Evolutionary conservation across 2,329 filamentous ascomycete species (phyloP).

Genomic region (Aspergillus terreus): DNA sequence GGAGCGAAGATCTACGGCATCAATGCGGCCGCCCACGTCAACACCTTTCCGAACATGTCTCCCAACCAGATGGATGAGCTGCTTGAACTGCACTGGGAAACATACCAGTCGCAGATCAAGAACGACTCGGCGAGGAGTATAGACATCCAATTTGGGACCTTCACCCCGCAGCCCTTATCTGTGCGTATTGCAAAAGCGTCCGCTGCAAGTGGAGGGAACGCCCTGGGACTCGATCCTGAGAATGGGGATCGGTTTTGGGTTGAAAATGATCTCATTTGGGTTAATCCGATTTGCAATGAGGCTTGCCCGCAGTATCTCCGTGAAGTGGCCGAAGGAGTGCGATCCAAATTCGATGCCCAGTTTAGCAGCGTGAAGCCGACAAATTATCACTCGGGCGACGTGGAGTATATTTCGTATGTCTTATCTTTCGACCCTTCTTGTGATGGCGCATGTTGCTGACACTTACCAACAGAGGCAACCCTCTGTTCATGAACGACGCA

Average conservation of each 20-base stretch:
- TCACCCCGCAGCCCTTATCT: conserved; percentile 7
- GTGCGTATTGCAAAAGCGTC: conserved; percentile 4
- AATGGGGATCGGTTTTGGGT: conserved; percentile 11
- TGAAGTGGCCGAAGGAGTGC: conserved; percentile 1
- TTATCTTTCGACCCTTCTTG: background rate
- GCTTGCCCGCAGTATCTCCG: conserved; percentile 6
- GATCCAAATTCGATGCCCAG: background rate
- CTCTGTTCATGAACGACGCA: conserved; percentile 11
- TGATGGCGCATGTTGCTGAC: background rate
- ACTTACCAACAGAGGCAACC: background rate
- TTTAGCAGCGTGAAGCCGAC: conserved; percentile 2
- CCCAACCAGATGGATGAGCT: conserved; percentile 1
- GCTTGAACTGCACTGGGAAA: conserved; percentile 4
- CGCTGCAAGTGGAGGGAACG: conserved; percentile 3
- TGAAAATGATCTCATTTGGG: conserved; percentile 11
- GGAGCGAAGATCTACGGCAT: conserved; percentile 9
- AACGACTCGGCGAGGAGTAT: conserved; percentile 1
- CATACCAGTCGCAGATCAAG: conserved; percentile 6
- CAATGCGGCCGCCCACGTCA: conserved; percentile 8
- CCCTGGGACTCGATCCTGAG: conserved; percentile 6
- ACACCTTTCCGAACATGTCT: conserved; percentile 8
- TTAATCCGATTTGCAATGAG: conserved; percentile 3
- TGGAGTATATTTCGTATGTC: background rate
- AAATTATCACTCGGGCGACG: conserved; percentile 5
- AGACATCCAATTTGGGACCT: conserved; percentile 6